phyloP scores from a whole-genome alignment of 2,329 filamentous ascomycete genomes.

The Aspergillus calidoustus region DNA sequence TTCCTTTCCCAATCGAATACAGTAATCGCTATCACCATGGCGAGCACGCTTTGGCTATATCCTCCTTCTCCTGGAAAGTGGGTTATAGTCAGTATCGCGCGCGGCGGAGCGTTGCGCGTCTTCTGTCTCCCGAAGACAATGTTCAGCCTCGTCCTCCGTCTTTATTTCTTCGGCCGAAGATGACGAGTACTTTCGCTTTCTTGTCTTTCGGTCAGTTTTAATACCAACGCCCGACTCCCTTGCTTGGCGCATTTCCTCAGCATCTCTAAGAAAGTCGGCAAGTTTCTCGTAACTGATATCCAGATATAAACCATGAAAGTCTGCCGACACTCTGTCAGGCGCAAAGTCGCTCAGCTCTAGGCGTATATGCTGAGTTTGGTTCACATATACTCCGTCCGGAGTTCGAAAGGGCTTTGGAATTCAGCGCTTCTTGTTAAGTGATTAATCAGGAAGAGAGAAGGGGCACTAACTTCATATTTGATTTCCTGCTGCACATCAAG shows the following conservation, averaged over 20 bases:
- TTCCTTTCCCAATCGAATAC: too few relatives aligned
- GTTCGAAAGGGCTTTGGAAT: conserved; percentile 6
- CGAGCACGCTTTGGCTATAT: neutral
- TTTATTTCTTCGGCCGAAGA: conserved; percentile 7
- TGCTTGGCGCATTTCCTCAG: conserved; percentile 8
- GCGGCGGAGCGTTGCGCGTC: neutral
- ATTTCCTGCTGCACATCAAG: conserved; percentile 12
- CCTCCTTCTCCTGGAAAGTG: conserved; percentile 11
- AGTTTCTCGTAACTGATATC: conserved; percentile 7
- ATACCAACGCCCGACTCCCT: conserved; percentile 1
- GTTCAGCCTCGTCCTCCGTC: conserved; percentile 11
- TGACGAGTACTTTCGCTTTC: conserved; percentile 13
- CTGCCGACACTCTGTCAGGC: conserved; percentile 4
- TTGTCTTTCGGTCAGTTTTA: neutral
- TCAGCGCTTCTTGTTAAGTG: neutral
- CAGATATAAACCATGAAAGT: neutral
- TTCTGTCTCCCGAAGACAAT: neutral
- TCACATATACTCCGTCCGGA: conserved; percentile 7
- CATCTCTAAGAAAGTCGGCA: conserved; percentile 4
- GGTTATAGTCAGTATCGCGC: conserved; percentile 1
- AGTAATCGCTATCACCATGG: too few relatives aligned
- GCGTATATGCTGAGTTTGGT: conserved; percentile 1
- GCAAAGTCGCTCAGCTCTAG: conserved; percentile 6
- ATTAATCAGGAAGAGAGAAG: neutral
- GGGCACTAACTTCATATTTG: neutral